Conservation (phyloP, 192 early-diverging fungal genomes). For the Linnemannia exigua region DNA sequence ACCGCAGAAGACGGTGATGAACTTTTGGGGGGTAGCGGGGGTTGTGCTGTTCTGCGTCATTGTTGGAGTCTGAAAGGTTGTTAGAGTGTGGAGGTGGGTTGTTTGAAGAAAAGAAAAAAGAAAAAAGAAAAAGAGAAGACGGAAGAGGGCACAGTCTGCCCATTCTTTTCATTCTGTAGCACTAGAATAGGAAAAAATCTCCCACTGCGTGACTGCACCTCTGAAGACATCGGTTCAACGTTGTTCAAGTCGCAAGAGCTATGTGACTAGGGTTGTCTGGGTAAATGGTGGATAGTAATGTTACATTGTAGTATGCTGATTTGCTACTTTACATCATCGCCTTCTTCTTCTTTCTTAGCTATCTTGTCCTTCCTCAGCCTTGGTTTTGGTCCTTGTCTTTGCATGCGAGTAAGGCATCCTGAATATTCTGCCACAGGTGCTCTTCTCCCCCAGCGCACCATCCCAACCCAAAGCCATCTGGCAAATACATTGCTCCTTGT, state of each 20-base stretch:
- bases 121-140: neutral
- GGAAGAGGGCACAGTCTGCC: neutral
- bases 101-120: neutral
- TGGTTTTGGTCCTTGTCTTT: neutral
- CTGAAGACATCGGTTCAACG: neutral
- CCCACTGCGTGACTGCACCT: neutral
- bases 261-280: too few species aligned
- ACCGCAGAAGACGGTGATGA: slow-evolving; percentile 56
- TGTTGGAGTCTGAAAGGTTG: slow-evolving; percentile 5
- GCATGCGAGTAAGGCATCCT: neutral
- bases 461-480: too few species aligned
- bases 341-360: neutral
- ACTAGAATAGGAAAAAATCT: neutral
- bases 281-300: neutral
- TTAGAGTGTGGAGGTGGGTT: neutral
- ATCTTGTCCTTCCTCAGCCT: neutral
- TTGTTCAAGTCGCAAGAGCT: neutral
- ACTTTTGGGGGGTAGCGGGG: slow-evolving; percentile 27
- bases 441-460: neutral
- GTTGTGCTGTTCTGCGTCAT: slow-evolving; percentile 28
- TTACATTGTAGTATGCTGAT: neutral
- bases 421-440: neutral
- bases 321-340: neutral
- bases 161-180: neutral
- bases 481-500: too few species aligned